Conservation (phyloP, 805 yeast species). For the Brettanomyces sp. region DNA sequence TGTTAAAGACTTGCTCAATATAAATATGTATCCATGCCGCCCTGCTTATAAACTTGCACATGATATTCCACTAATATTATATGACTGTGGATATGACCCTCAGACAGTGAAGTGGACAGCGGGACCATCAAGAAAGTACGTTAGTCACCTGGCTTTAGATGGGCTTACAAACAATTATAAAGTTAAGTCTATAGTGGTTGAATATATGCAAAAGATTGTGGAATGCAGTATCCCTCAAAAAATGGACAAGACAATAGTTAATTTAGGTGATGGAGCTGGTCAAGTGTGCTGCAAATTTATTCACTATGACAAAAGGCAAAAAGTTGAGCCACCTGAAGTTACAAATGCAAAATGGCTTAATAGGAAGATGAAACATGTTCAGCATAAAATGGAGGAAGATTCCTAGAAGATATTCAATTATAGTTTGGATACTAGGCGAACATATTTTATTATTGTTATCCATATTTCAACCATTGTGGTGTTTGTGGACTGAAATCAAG, state of each 20-base stretch:
- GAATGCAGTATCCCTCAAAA: slow-evolving; percentile 21
- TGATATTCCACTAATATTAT: slow-evolving; percentile 78
- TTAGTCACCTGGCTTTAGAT: slow-evolving; percentile 33
- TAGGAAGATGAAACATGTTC: slow-evolving; percentile 25
- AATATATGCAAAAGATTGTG: slow-evolving; percentile 35
- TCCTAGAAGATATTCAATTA: no score
- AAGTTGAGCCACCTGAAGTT: slow-evolving; percentile 55
- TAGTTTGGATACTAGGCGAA: no score
- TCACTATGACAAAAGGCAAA: slow-evolving; percentile 46
- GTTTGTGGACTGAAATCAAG: no score
- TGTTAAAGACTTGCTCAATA: slow-evolving; percentile 50
- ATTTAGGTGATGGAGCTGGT: slow-evolving; percentile 76
- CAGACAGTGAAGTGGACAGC: slow-evolving; percentile 56
- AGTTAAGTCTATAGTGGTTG: slow-evolving; percentile 45
- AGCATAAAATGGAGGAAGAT: no score
- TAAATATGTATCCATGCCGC: slow-evolving; percentile 44
- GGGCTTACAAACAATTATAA: slow-evolving; percentile 48
- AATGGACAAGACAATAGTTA: slow-evolving; percentile 17
- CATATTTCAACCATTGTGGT: no score
- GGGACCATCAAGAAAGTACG: slow-evolving; percentile 25
- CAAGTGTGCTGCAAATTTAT: slow-evolving; percentile 46
- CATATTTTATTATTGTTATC: no score
- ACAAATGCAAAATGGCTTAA: slow-evolving; percentile 56
- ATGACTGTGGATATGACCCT: slow-evolving; percentile 67
- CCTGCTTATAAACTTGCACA: slow-evolving; percentile 86